A percentile compares a stretch with the other conserved stretches of the same genome.
phyloP scores from a whole-genome alignment of 2,329 filamentous ascomycete genomes.

The Aspergillus neoniger region DNA sequence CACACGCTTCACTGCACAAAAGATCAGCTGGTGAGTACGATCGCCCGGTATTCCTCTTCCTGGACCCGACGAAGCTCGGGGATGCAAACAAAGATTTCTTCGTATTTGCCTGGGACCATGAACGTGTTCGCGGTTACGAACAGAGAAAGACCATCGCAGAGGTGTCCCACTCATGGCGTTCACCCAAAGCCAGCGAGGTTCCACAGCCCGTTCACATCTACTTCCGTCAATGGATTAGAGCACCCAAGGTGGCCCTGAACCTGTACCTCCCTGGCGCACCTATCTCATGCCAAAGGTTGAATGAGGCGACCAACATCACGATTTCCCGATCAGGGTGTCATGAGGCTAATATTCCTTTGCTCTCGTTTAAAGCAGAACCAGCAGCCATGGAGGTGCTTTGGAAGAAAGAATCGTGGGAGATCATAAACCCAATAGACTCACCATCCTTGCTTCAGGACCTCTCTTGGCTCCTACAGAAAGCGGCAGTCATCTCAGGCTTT shows the following conservation, averaged over 20 bases:
- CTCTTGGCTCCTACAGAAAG: slow-evolving; percentile 37
- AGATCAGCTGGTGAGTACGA: slow-evolving; percentile 24
- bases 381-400: slow-evolving; percentile 19
- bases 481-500: slow-evolving; percentile 28
- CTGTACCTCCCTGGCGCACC: slow-evolving; percentile 19
- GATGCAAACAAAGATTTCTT: slow-evolving; percentile 54
- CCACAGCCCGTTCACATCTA: slow-evolving; percentile 30
- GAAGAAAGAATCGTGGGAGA: slow-evolving; percentile 28
- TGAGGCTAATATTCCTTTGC: slow-evolving; percentile 34
- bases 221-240: slow-evolving; percentile 32
- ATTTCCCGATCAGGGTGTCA: slow-evolving; percentile 30
- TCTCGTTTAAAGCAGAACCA: slow-evolving; percentile 29
- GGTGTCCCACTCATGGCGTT: slow-evolving; percentile 50
- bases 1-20: slow-evolving; percentile 57
- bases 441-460: slow-evolving; percentile 27
- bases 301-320: slow-evolving; percentile 15
- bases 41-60: slow-evolving; percentile 56
- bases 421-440: slow-evolving; percentile 29
- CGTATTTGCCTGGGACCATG: slow-evolving; percentile 57
- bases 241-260: slow-evolving; percentile 24
- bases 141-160: slow-evolving; percentile 49
- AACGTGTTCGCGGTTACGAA: slow-evolving; percentile 50
- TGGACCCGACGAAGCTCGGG: slow-evolving; percentile 57
- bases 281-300: slow-evolving; percentile 26
- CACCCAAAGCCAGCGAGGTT: slow-evolving; percentile 27